These are phyloP conservation scores for Phialophora chinensis DNA, from an alignment of 2,329 filamentous ascomycete genomes.

Conservation along the genomic window DNA sequence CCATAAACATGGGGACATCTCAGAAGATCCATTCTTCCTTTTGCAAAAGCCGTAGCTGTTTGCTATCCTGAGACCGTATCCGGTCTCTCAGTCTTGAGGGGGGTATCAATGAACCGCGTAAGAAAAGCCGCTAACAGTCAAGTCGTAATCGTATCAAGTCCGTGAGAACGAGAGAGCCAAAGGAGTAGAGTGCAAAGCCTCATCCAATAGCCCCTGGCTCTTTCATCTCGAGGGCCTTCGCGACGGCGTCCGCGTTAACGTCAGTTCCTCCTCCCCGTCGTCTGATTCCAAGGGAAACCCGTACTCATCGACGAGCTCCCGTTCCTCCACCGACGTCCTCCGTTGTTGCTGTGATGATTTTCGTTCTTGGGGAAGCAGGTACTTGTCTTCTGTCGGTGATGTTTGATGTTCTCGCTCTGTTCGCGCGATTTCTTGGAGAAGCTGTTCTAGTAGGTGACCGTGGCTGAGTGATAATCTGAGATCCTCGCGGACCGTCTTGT, in stretches of 20 bases:
- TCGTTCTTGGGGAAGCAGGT: conserved; percentile 27
- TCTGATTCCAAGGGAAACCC: conserved; percentile 38
- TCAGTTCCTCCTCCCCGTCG: conserved; percentile 37
- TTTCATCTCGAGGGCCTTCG: conserved; percentile 33
- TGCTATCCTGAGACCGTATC: background rate
- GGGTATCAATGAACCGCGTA: conserved; percentile 18
- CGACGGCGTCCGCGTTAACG: conserved; percentile 37
- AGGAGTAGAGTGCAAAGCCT: conserved; percentile 24
- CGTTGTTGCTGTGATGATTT: conserved; percentile 21
- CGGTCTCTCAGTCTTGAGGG: conserved; percentile 8
- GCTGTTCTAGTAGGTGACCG: conserved; percentile 35
- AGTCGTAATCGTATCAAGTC: conserved; percentile 17
- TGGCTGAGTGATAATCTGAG: conserved; percentile 39
- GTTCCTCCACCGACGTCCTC: conserved; percentile 15
- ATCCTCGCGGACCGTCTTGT: conserved; percentile 33
- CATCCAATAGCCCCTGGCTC: conserved; percentile 20
- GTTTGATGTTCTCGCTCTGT: conserved; percentile 38
- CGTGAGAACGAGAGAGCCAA: conserved; percentile 5
- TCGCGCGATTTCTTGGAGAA: conserved; percentile 37
- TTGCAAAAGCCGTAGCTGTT: conserved; percentile 11
- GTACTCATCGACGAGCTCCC: conserved; percentile 35
- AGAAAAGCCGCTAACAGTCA: conserved; percentile 17
- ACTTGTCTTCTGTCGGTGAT: conserved; percentile 37
- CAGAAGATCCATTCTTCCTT: conserved; percentile 16
- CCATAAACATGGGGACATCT: conserved; percentile 18